phyloP scores from a whole-genome alignment of 306 rosid species.

The Carpinus viminea region DNA sequence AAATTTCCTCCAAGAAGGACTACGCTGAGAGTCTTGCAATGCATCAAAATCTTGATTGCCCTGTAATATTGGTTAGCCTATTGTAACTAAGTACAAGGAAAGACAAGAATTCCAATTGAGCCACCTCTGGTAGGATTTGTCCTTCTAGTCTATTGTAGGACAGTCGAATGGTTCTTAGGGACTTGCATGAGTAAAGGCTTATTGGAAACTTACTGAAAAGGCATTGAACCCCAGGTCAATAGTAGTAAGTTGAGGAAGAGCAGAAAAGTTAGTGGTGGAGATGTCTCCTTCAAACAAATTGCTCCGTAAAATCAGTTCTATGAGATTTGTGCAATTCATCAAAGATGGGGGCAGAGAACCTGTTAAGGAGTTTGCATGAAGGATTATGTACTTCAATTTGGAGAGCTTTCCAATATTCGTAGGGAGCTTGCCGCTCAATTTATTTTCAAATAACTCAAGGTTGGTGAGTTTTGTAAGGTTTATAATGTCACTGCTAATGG shows the following conservation, averaged over 20 bases:
- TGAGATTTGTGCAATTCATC: too few relatives aligned
- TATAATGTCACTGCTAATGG: too few relatives aligned
- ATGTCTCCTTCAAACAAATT: slow-evolving; percentile 7
- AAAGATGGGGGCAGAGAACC: too few relatives aligned
- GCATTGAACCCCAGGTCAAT: neutral
- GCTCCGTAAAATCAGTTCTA: neutral
- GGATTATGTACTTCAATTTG: too few relatives aligned
- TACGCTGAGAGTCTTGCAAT: neutral
- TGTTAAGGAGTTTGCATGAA: too few relatives aligned
- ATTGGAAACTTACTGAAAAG: slow-evolving; percentile 1
- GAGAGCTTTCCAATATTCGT: too few relatives aligned
- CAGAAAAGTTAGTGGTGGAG: neutral
- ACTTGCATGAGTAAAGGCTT: slow-evolving; percentile 14
- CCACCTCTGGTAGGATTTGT: neutral
- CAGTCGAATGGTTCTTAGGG: neutral
- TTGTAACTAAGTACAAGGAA: neutral
- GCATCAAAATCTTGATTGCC: slow-evolving; percentile 1
- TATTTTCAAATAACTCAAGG: too few relatives aligned
- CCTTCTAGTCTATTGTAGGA: neutral
- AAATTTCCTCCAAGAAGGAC: neutral
- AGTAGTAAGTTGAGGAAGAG: neutral
- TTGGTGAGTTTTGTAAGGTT: too few relatives aligned
- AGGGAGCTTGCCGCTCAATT: too few relatives aligned
- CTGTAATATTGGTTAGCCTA: slow-evolving; percentile 1
- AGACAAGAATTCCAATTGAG: neutral